Evolutionary conservation across 2,329 filamentous ascomycete genomes (phyloP).

Genomic region (Talaromyces sp.): DNA sequence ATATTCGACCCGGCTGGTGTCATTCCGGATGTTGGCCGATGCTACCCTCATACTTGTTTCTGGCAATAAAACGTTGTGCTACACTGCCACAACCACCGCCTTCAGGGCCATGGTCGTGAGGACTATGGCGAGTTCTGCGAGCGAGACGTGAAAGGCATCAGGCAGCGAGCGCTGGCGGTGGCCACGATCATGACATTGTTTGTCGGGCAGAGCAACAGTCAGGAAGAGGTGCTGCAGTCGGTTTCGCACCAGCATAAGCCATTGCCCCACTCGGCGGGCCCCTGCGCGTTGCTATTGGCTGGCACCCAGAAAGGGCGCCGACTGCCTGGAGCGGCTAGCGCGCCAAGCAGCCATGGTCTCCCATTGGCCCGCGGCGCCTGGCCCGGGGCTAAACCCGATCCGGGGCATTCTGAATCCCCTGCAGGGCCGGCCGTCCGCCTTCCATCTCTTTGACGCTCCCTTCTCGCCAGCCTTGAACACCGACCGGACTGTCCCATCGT

Average conservation of each 20-base stretch:
- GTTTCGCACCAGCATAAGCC: not conserved
- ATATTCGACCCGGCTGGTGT: not conserved
- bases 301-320: not conserved
- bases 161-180: not conserved
- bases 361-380: not conserved
- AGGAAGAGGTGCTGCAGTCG: not conserved
- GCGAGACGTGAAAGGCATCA: not conserved
- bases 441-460: conserved; percentile 10
- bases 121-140: not conserved
- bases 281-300: not conserved
- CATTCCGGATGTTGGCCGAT: not conserved
- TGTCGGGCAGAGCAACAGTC: not conserved
- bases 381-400: not conserved
- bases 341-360: not conserved
- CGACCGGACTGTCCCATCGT: not conserved
- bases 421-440: conserved; percentile 13
- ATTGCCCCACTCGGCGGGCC: not conserved
- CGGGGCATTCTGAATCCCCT: not conserved
- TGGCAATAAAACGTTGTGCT: not conserved
- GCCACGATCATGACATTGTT: not conserved
- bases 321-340: not conserved
- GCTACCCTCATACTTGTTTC: not conserved
- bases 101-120: not conserved
- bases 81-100: not conserved
- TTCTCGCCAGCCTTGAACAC: not conserved